A percentile compares a stretch with the other conserved stretches of the same genome.
These are phyloP conservation scores for Acer saccharum DNA, from an alignment of 345 rosid genomes.

Conservation along the genomic window DNA sequence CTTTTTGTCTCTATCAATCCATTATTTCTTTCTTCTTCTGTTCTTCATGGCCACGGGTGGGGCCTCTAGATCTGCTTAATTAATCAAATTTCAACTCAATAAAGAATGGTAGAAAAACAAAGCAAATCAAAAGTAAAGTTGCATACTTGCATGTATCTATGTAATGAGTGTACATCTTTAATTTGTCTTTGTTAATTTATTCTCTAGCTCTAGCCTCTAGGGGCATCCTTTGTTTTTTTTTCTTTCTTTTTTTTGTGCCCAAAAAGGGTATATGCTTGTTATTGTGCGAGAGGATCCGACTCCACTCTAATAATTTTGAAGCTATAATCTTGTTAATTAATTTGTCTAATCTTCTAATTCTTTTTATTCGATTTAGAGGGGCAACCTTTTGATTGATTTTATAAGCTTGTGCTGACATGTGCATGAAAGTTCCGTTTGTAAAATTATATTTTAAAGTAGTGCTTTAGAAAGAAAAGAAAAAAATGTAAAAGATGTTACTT, in stretches of 20 bases:
- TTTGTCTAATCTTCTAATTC: background rate
- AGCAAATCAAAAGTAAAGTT: background rate
- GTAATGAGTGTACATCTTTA: background rate
- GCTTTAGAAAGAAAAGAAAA: background rate
- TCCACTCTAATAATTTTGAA: too few species aligned
- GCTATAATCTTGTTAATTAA: too few species aligned
- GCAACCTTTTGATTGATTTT: background rate
- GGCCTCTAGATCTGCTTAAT: background rate
- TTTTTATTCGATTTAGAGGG: background rate
- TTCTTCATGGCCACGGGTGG: background rate
- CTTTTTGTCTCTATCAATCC: background rate
- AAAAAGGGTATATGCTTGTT: background rate
- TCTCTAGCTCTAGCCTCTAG: background rate
- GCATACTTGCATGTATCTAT: background rate
- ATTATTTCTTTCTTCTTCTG: background rate
- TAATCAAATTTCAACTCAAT: background rate
- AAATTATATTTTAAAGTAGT: too few species aligned
- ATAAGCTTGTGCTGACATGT: too few species aligned
- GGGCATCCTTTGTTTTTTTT: too few species aligned
- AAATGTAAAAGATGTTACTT: too few species aligned
- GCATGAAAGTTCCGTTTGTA: too few species aligned
- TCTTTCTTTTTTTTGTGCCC: background rate
- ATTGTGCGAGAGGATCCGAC: background rate
- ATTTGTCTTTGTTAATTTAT: background rate
- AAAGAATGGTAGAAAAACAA: background rate